Evolutionary conservation across 805 yeast species (phyloP).

Genomic region (Saturnispora saitoi): DNA sequence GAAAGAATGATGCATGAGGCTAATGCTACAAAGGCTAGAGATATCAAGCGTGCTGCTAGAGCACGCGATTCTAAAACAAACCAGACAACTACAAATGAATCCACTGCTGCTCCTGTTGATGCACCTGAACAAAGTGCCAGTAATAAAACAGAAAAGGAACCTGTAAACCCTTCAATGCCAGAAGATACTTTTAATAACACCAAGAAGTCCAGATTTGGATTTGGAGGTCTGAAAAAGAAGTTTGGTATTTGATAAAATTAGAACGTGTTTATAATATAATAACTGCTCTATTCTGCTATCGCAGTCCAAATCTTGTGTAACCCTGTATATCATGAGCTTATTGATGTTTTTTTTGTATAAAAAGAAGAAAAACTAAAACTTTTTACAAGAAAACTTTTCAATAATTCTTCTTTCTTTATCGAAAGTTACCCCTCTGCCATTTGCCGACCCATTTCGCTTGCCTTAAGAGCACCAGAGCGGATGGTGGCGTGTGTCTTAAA

Average conservation of each 20-base stretch:
- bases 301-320: neutral
- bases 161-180: neutral
- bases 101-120: neutral
- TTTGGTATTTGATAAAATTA: slow-evolving; percentile 1
- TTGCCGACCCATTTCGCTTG: neutral
- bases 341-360: neutral
- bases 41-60: slow-evolving; percentile 20
- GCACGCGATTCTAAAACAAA: neutral
- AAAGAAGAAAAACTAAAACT: neutral
- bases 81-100: neutral
- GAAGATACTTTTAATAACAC: neutral
- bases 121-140: neutral
- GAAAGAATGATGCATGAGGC: slow-evolving; percentile 44
- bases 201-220: slow-evolving; percentile 6
- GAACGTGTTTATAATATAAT: neutral
- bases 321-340: slow-evolving; percentile 1
- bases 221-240: slow-evolving; percentile 11
- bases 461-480: neutral
- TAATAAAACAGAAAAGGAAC: neutral
- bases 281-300: neutral
- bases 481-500: neutral
- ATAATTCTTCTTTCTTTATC: slow-evolving; percentile 7
- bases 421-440: slow-evolving; percentile 15
- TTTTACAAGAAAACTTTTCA: neutral
- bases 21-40: slow-evolving; percentile 23